Evolutionary conservation across 208 protist species (phyloP).

Genomic region (Acanthamoeba sp.): DNA sequence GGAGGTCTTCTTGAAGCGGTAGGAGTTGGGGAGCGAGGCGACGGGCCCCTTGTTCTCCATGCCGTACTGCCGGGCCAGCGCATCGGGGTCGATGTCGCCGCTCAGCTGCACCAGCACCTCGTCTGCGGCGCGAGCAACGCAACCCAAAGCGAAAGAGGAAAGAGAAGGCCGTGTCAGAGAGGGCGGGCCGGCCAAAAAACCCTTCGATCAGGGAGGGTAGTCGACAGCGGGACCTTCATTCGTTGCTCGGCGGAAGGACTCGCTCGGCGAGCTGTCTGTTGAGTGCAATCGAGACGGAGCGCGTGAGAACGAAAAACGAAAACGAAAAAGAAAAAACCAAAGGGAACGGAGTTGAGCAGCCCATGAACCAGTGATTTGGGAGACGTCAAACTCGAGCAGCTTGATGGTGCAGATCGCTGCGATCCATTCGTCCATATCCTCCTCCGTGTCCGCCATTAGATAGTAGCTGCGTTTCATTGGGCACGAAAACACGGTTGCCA

Average conservation of each 20-base stretch:
- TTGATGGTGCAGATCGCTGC: constrained; percentile 41
- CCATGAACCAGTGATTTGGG: constrained; percentile 3
- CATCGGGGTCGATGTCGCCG: not conserved
- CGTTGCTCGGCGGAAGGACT: constrained; percentile 12
- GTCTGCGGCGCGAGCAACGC: not conserved
- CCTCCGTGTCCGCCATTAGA: constrained; percentile 50
- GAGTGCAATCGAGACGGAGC: not conserved
- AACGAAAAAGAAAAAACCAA: not conserved
- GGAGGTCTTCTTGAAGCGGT: constrained; percentile 56
- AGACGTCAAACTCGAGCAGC: constrained; percentile 12
- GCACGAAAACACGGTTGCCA: no score
- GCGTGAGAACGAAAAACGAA: not conserved
- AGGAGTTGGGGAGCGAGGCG: not conserved
- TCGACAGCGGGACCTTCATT: not conserved
- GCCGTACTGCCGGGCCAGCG: constrained; percentile 7
- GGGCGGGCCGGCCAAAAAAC: no score
- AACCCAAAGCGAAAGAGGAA: not conserved
- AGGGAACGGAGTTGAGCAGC: not conserved
- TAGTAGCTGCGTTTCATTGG: constrained; percentile 17
- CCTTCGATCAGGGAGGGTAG: not conserved
- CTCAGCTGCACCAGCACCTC: constrained; percentile 54
- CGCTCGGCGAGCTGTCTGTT: constrained; percentile 22
- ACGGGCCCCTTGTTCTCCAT: constrained; percentile 48
- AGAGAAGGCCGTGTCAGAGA: not conserved
- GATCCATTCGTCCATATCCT: constrained; percentile 62